Base-by-base conservation (phyloP, 148 eudicot genomes). In the Simmondsia chinensis region DNA sequence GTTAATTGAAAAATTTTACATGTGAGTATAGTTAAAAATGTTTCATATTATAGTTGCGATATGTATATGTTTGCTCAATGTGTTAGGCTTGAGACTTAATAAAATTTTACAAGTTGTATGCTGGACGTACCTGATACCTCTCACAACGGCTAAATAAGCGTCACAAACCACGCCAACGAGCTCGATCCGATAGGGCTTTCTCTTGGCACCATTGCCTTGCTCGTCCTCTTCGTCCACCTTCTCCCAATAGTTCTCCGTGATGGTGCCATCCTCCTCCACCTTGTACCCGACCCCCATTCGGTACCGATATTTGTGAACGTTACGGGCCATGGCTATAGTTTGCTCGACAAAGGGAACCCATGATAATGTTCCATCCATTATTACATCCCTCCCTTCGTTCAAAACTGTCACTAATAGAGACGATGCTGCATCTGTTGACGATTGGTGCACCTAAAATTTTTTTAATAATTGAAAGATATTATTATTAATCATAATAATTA, bases 161-260 rank as follows among this genome's bases (percentile, higher is more conserved):
- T 89, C 97, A 51, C 95, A 89, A 54, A 84, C 80, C 39, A 89
- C 97, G 48, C 97, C 97, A 42, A 81, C 97, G 28, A 89, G 53
- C 51, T 89, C 97, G 33, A 89, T 81, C 34, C 93, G 64, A 24
- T 89, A 89, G 5, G 95, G 97, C 37, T 70, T 72, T 35, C 72
- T 56, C 36, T 50, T 64, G 4, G 21, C 36, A 26, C 50, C 55
- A 30, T 38, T 49, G 7, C 12, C 34, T 3, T 52, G 34, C 1
- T 33, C 65, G 4, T 51, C 69, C 5, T 69, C 57, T 1, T 68
- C 75, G 1, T 64, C 76, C 3, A 69, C 38, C 36, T 47, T 32
- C 41, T 77, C 97, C 97, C 97, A 89, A 17, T 89, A 89, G 11
- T 71, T 64, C 16, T 89, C 97, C 0, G 33, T 60, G 6, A 66